Evolutionary conservation across 352 stramenopile genomes (phyloP).

Genomic region (Globisporangium middletonii): DNA sequence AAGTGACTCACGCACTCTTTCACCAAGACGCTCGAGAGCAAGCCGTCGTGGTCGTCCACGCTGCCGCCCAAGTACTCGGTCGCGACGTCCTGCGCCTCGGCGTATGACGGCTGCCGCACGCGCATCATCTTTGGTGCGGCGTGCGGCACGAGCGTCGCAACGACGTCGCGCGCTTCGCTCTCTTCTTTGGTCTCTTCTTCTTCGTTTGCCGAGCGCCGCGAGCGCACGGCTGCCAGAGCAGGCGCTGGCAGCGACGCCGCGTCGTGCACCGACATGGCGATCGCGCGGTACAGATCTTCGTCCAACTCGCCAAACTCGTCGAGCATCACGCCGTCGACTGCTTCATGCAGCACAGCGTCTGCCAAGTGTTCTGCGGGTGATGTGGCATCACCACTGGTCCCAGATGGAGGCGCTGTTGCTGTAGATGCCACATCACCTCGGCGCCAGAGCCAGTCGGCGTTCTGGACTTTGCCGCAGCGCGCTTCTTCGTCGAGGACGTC

Average conservation of each 20-base stretch:
- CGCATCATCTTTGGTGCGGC: slow-evolving; percentile 5
- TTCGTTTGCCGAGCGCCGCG: no score
- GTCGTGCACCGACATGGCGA: slow-evolving; percentile 14
- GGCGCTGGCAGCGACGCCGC: background rate
- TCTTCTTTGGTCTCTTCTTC: slow-evolving; percentile 36
- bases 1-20: slow-evolving; percentile 85
- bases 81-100: slow-evolving; percentile 52
- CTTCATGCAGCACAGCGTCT: background rate
- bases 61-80: slow-evolving; percentile 42
- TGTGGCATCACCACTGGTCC: background rate
- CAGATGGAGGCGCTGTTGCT: background rate
- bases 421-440: background rate
- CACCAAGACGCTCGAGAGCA: slow-evolving; percentile 71
- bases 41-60: slow-evolving; percentile 49
- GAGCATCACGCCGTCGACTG: background rate
- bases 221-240: background rate
- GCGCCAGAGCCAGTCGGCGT: slow-evolving; percentile 12
- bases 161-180: slow-evolving; percentile 10
- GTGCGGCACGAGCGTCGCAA: background rate
- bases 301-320: slow-evolving; percentile 7
- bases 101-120: slow-evolving; percentile 46
- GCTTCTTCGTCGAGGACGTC: slow-evolving; percentile 57
- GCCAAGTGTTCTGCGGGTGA: background rate
- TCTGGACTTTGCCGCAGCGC: slow-evolving; percentile 22
- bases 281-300: slow-evolving; percentile 12